A percentile compares a stretch with the other conserved stretches of the same genome.
These are phyloP conservation scores for Neurospora tetrasperma DNA, from an alignment of 495 filamentous ascomycete species.

Conservation along the genomic window DNA sequence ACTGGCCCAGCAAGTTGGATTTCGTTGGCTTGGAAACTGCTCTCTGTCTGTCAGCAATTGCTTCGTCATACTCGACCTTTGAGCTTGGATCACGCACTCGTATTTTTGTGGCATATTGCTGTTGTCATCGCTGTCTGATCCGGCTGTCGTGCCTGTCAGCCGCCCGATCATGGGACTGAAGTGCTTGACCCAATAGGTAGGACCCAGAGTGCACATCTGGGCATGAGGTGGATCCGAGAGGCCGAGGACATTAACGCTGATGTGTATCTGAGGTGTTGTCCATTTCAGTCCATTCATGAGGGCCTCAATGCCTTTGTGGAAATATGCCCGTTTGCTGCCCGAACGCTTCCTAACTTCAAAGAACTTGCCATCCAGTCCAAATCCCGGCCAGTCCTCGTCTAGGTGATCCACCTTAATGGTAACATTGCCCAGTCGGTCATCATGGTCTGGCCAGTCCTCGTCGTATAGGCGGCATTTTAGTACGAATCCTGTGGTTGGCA, in stretches of 20 bases:
- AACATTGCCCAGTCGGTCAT: constrained; percentile 80
- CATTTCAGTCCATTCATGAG: constrained; percentile 25
- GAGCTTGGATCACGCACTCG: constrained; percentile 43
- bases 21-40: constrained; percentile 86
- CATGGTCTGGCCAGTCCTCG: constrained; percentile 77
- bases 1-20: constrained; percentile 80
- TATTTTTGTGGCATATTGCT: constrained; percentile 52
- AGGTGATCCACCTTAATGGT: constrained; percentile 51
- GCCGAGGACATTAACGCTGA: constrained; percentile 69
- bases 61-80: not conserved
- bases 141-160: constrained; percentile 64
- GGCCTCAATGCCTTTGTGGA: constrained; percentile 51
- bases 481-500: constrained; percentile 65
- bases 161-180: constrained; percentile 83
- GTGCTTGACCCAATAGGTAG: constrained; percentile 71
- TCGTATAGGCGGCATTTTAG: constrained; percentile 79
- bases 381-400: constrained; percentile 54
- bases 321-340: constrained; percentile 76
- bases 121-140: constrained; percentile 27
- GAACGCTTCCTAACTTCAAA: constrained; percentile 73
- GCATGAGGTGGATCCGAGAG: constrained; percentile 64
- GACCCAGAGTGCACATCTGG: constrained; percentile 67
- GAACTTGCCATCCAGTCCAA: constrained; percentile 42
- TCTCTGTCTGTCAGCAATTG: constrained; percentile 1
- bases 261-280: constrained; percentile 37